Evolutionary conservation across 2,329 filamentous ascomycete species (phyloP), one percentile per base, ranked within the genome.

Genomic region (Aspergillus sp.): DNA sequence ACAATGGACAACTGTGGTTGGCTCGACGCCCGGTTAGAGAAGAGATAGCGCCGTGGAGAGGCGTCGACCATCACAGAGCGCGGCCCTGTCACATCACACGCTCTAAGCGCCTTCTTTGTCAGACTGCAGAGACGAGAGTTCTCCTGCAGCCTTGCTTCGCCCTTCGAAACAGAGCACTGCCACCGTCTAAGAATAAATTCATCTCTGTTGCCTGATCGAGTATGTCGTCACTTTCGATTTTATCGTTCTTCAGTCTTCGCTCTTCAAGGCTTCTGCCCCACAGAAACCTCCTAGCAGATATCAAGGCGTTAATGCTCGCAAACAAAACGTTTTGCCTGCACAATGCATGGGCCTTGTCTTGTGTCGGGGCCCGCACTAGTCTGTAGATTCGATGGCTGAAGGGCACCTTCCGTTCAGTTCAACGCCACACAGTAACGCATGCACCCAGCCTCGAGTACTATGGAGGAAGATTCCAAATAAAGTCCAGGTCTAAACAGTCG

Each of bases 61-160:
- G 52, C 56, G 41, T 40, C 55, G 62, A 56, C 60, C 62, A 56
- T 66, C 64, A 66, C 64, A 66, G 58, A 27, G 27, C 62, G 25
- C 59, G 45, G 39, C 46, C 52, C 57, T 49, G 52, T 57, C 52
- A 52, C 50, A 58, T 66, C 64, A 64, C 62, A 61, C 55, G 57
- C 53, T 35, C 35, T 35, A 50, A 44, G 45, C 46, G 54, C 47
- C 52, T 43, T 44, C 52, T 54, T 48, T 49, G 41, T 57, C 14
- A 14, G 23, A 41, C 21, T 12, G 11, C 27, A 31, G 9, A 31
- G 27, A 31, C 9, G 9, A 31, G 9, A 31, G 9, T 11, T 31
- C 27, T 31, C 35, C 35, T n/a, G 31, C 47, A 37, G 31, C 12
- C 41, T 25, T n/a, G 23, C 35, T 9, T 43, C 27, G 46, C 25